Percentiles rank a stretch among this genome's conserved stretches.
These are phyloP conservation scores for Schwanniomyces polymorphus DNA, from an alignment of 805 yeast species.

Conservation along the genomic window DNA sequence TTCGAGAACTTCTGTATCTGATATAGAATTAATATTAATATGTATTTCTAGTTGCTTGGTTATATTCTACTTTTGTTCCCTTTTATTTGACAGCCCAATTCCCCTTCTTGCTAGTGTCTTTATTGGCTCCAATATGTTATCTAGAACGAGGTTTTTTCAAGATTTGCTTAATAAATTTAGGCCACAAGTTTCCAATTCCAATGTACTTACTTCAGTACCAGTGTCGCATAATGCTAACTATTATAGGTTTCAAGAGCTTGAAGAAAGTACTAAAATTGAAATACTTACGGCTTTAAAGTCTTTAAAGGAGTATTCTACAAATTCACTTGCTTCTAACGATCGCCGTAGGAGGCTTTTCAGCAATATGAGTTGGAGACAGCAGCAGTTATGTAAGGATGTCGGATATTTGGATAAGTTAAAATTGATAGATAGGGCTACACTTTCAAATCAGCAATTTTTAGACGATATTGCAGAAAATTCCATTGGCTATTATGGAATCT, in stretches of 20 bases:
- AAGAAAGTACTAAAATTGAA: constrained; percentile 24
- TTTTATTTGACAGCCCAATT: constrained; percentile 18
- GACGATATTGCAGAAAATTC: constrained; percentile 44
- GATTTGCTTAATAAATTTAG: constrained; percentile 8
- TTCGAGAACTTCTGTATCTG: constrained; percentile 7
- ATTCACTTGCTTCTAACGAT: constrained; percentile 45
- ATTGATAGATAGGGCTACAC: constrained; percentile 47
- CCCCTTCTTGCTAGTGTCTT: constrained; percentile 30
- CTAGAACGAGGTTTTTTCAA: constrained; percentile 23
- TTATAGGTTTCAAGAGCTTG: constrained; percentile 12
- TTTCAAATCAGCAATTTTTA: constrained; percentile 49
- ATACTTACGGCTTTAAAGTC: constrained; percentile 46
- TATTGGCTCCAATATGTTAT: constrained; percentile 31
- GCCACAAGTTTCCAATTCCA: not conserved
- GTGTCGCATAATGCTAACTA: constrained; percentile 4
- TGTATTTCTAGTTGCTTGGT: constrained; percentile 15
- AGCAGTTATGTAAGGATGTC: constrained; percentile 48
- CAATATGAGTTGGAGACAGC: constrained; percentile 56
- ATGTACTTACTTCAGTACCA: not conserved
- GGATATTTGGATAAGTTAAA: constrained; percentile 57
- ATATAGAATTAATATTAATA: constrained; percentile 16
- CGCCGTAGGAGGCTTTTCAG: constrained; percentile 43
- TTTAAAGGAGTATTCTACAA: constrained; percentile 41
- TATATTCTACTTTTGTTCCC: constrained; percentile 17
- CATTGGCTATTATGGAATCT: constrained; percentile 45